A percentile compares a stretch with the other conserved stretches of the same genome.
Evolutionary conservation across 2,329 filamentous ascomycete species (phyloP).

Genomic region (Colletotrichum viniferum): DNA sequence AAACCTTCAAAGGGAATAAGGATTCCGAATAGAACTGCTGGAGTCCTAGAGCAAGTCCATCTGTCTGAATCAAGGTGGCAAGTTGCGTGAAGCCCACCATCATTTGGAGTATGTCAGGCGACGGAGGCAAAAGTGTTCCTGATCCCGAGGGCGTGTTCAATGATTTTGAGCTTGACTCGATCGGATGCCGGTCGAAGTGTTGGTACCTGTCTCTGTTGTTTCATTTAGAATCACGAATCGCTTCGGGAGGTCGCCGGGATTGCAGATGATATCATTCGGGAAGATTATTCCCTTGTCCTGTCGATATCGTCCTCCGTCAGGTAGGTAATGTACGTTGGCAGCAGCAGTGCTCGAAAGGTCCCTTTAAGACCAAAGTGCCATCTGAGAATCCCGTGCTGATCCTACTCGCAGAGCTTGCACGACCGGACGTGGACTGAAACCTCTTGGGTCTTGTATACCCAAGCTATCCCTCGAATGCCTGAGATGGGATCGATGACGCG

Average conservation of each 20-base stretch:
- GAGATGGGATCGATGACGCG: neutral
- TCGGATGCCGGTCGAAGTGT: neutral
- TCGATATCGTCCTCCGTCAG: neutral
- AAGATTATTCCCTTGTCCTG: neutral
- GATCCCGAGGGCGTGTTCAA: neutral
- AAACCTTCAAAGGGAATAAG: no score
- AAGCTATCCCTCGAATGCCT: neutral
- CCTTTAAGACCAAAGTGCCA: neutral
- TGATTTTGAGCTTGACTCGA: neutral
- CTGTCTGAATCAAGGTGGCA: neutral
- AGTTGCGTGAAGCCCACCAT: neutral
- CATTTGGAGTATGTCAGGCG: neutral
- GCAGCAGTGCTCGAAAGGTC: neutral
- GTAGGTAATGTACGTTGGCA: neutral
- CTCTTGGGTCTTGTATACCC: neutral
- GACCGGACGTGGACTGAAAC: neutral
- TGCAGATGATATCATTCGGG: neutral
- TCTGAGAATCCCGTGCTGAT: neutral
- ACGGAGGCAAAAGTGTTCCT: neutral
- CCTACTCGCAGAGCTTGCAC: neutral
- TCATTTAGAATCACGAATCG: neutral
- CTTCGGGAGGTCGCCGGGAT: neutral
- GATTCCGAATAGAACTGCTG: no score
- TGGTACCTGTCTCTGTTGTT: rapidly evolving
- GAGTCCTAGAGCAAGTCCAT: neutral